phyloP scores from a whole-genome alignment of 2,329 filamentous ascomycete species.

The Hypoxylon sp. region DNA sequence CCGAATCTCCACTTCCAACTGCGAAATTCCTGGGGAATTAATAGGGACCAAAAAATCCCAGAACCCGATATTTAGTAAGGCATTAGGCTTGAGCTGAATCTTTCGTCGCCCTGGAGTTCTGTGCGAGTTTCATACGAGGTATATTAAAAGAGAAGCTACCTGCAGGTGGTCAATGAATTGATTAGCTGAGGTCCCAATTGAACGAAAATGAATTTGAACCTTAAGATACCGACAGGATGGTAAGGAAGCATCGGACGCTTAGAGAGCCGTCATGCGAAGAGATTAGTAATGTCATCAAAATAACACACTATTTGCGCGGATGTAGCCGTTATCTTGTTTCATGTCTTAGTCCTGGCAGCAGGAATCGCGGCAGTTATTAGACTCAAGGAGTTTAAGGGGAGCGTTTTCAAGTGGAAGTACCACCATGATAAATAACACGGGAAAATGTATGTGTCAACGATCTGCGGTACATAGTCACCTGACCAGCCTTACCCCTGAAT shows the following conservation, averaged over 20 bases:
- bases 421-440: not conserved
- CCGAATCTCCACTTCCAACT: conserved; percentile 8
- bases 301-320: conserved; percentile 7
- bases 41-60: not conserved
- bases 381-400: too few species aligned
- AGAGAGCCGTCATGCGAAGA: conserved; percentile 1
- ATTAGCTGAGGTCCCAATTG: not conserved
- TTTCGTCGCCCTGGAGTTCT: not conserved
- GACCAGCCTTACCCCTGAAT: not conserved
- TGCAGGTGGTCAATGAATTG: not conserved
- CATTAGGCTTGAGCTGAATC: not conserved
- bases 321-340: not conserved
- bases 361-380: conserved; percentile 16
- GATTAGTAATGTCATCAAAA: not conserved
- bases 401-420: not conserved
- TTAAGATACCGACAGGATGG: conserved; percentile 9
- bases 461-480: not conserved
- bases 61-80: not conserved
- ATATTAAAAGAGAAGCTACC: not conserved
- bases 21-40: not conserved
- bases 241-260: conserved; percentile 5
- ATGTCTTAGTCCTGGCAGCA: not conserved
- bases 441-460: not conserved
- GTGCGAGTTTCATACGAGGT: not conserved
- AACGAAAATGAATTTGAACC: not conserved